Percentiles rank a stretch among this genome's conserved stretches.
Evolutionary conservation across 768 basidiomycete species (phyloP).

Genomic region (Boletus speciosus): DNA sequence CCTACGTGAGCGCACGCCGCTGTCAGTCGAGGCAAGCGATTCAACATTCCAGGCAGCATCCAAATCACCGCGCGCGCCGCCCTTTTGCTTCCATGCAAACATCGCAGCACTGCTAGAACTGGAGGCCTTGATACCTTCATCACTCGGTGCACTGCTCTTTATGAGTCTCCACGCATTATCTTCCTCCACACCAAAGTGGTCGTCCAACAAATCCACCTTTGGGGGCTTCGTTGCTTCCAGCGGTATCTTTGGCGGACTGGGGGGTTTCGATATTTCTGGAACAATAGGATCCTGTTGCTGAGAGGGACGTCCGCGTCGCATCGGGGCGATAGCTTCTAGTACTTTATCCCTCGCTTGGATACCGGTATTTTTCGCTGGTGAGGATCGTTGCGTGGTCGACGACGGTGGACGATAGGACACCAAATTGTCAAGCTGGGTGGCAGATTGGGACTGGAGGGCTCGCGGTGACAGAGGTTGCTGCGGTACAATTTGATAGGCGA

Average conservation of each 20-base stretch:
- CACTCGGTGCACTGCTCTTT: constrained; percentile 21
- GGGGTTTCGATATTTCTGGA: constrained; percentile 29
- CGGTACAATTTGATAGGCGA: constrained; percentile 59
- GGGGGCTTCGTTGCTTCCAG: constrained; percentile 12
- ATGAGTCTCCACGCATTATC: constrained; percentile 48
- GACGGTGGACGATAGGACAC: constrained; percentile 37
- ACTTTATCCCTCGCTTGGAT: constrained; percentile 73
- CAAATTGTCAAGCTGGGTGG: constrained; percentile 35
- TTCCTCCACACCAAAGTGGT: constrained; percentile 39
- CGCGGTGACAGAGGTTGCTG: constrained; percentile 46
- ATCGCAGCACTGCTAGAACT: constrained; percentile 26
- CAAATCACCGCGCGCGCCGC: constrained; percentile 12
- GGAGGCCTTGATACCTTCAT: constrained; percentile 14
- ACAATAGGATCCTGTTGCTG: constrained; percentile 36
- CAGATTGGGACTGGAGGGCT: constrained; percentile 29
- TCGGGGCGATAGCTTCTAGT: constrained; percentile 74
- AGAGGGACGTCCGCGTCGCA: constrained; percentile 64
- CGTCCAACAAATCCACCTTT: constrained; percentile 35
- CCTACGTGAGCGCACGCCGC: constrained; percentile 22
- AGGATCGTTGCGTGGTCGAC: constrained; percentile 16
- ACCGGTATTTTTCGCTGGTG: constrained; percentile 41
- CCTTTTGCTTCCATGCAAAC: constrained; percentile 30
- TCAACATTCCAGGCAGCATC: constrained; percentile 44
- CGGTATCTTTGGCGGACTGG: constrained; percentile 18
- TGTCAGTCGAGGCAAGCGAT: constrained; percentile 22